These are phyloP conservation scores for Senecio squalidus DNA, from an alignment of 140 eudicot species.

Conservation along the genomic window DNA sequence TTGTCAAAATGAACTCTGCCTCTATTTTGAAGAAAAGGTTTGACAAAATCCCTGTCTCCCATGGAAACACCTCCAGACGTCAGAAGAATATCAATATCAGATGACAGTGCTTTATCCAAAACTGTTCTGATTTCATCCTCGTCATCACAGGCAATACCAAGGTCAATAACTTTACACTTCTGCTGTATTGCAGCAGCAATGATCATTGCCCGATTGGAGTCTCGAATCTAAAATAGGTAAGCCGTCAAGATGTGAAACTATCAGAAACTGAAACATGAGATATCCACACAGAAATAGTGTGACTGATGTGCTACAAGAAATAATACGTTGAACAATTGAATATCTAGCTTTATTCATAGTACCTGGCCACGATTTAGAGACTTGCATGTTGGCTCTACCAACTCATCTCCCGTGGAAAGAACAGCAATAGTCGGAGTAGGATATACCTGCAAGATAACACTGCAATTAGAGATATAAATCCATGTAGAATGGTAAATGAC, in stretches of 20 bases:
- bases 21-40: slow-evolving; percentile 71
- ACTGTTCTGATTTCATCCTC: slow-evolving; percentile 57
- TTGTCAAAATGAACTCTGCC: slow-evolving; percentile 68
- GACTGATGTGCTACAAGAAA: not conserved
- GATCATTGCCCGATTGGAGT: slow-evolving; percentile 92
- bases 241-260: slow-evolving; percentile 5
- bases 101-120: slow-evolving; percentile 53
- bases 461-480: slow-evolving; percentile 7
- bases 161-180: slow-evolving; percentile 75
- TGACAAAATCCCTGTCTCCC: slow-evolving; percentile 94
- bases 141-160: slow-evolving; percentile 82
- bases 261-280: not conserved
- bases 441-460: slow-evolving; percentile 54
- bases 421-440: slow-evolving; percentile 76
- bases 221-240: slow-evolving; percentile 64
- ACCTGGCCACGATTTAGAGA: slow-evolving; percentile 88
- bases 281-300: not conserved
- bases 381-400: slow-evolving; percentile 70
- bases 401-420: slow-evolving; percentile 95
- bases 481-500: not conserved
- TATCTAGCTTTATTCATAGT: slow-evolving; percentile 5
- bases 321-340: not conserved
- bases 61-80: slow-evolving; percentile 98
- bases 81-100: slow-evolving; percentile 71
- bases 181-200: slow-evolving; percentile 77